Conservation (phyloP, 2,329 filamentous ascomycete genomes). For the Aureobasidium sp. region DNA sequence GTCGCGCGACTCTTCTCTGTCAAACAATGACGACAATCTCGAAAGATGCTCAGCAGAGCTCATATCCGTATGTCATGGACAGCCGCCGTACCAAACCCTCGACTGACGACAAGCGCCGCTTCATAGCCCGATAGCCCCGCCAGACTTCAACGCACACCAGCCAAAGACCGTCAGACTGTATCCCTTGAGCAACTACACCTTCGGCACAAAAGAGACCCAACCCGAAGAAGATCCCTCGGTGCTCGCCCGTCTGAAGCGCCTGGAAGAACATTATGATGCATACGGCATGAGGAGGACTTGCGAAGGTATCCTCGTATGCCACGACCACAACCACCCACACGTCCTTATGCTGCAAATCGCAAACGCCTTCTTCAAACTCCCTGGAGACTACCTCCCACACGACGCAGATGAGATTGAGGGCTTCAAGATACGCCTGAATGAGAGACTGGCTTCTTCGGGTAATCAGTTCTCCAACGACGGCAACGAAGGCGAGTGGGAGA, state of each 20-base stretch:
- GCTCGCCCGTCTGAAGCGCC: constrained; percentile 77
- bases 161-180: constrained; percentile 84
- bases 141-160: constrained; percentile 74
- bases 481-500: constrained; percentile 62
- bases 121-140: constrained; percentile 62
- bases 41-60: constrained; percentile 65
- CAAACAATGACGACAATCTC: constrained; percentile 73
- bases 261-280: constrained; percentile 88
- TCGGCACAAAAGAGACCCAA: constrained; percentile 96
- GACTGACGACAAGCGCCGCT: neutral
- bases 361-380: constrained; percentile 98
- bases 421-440: constrained; percentile 90
- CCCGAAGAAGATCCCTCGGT: constrained; percentile 97
- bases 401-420: constrained; percentile 87
- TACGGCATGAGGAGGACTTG: constrained; percentile 97
- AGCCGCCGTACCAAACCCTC: neutral
- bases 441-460: constrained; percentile 74
- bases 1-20: neutral
- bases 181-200: constrained; percentile 96
- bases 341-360: constrained; percentile 99
- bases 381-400: constrained; percentile 84
- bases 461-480: constrained; percentile 67
- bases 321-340: constrained; percentile 98
- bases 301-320: constrained; percentile 93
- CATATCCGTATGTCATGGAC: constrained; percentile 46